Percentiles rank a stretch among this genome's conserved stretches.
Conservation (phyloP, 768 basidiomycete genomes). For the Pleurotus cornucopiae region DNA sequence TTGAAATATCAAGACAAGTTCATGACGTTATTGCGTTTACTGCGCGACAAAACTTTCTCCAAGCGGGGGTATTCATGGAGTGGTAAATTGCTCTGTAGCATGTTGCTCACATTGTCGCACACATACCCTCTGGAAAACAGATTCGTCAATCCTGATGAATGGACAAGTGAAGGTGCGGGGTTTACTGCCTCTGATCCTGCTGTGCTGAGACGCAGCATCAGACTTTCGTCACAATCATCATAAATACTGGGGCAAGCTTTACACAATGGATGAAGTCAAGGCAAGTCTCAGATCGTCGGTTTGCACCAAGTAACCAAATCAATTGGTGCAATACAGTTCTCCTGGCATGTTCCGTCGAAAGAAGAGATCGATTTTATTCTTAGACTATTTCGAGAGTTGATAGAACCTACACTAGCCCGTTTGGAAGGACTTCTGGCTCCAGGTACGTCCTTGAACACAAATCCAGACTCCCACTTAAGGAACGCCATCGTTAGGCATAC, state of each 20-base stretch:
- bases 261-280: constrained; percentile 63
- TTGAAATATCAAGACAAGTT: constrained; percentile 61
- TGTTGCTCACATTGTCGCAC: constrained; percentile 71
- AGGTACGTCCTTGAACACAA: constrained; percentile 26
- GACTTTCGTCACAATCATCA: constrained; percentile 71
- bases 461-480: neutral
- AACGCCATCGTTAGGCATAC: constrained; percentile 25
- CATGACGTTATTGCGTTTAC: constrained; percentile 52
- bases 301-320: neutral
- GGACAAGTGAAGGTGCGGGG: constrained; percentile 61
- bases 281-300: constrained; percentile 31
- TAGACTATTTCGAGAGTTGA: constrained; percentile 59
- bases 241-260: constrained; percentile 77
- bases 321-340: constrained; percentile 35
- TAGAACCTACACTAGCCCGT: constrained; percentile 55
- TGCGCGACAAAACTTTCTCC: constrained; percentile 69
- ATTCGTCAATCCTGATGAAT: constrained; percentile 76
- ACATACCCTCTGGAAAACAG: constrained; percentile 79
- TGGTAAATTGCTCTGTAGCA: constrained; percentile 70
- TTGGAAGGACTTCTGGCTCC: constrained; percentile 56
- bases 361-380: constrained; percentile 76
- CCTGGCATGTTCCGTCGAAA: constrained; percentile 72
- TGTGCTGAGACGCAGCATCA: constrained; percentile 18
- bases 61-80: constrained; percentile 83
- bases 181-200: neutral